These are phyloP conservation scores for Boeremia lycopersici DNA, from an alignment of 2,329 filamentous ascomycete species.

Conservation along the genomic window DNA sequence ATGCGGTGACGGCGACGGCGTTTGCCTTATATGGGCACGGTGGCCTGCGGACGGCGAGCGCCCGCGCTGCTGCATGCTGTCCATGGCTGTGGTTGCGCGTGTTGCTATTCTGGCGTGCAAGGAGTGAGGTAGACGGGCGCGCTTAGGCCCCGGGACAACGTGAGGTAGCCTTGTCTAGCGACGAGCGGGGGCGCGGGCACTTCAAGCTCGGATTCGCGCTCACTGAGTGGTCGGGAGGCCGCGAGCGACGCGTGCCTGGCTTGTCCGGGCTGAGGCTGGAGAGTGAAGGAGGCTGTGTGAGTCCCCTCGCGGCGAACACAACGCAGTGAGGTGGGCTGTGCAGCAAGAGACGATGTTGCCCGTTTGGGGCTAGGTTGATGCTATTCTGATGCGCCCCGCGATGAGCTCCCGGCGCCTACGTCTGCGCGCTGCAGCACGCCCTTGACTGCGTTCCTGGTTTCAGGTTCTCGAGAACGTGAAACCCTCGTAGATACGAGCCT, in stretches of 20 bases:
- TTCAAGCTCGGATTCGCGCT: slow-evolving; percentile 15
- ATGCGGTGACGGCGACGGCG: slow-evolving; percentile 67
- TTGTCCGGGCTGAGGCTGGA: slow-evolving; percentile 34
- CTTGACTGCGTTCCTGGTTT: slow-evolving; percentile 29
- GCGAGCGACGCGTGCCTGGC: slow-evolving; percentile 28
- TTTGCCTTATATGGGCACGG: slow-evolving; percentile 69
- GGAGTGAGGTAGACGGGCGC: slow-evolving; percentile 13
- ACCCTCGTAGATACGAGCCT: slow-evolving; percentile 15
- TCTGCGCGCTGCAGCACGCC: slow-evolving; percentile 15
- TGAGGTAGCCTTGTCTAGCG: slow-evolving; percentile 15
- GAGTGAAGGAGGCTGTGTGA: slow-evolving; percentile 38
- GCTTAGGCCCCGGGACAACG: slow-evolving; percentile 12
- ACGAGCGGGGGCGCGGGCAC: slow-evolving; percentile 17
- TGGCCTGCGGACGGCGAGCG: slow-evolving; percentile 67
- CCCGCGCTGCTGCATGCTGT: slow-evolving; percentile 56
- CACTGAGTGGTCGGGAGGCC: slow-evolving; percentile 32
- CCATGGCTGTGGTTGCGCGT: slow-evolving; percentile 12
- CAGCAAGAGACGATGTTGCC: slow-evolving; percentile 13
- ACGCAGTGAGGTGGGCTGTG: slow-evolving; percentile 22
- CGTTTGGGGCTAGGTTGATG: slow-evolving; percentile 5
- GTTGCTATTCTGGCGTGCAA: slow-evolving; percentile 19
- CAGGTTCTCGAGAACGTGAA: slow-evolving; percentile 26
- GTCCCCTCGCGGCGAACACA: slow-evolving; percentile 24
- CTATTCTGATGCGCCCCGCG: slow-evolving; percentile 14
- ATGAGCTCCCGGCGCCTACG: slow-evolving; percentile 20